Percentiles rank a stretch among this genome's conserved stretches.
Evolutionary conservation across 352 stramenopile species (phyloP).

Genomic region (Achlya hypogyna): DNA sequence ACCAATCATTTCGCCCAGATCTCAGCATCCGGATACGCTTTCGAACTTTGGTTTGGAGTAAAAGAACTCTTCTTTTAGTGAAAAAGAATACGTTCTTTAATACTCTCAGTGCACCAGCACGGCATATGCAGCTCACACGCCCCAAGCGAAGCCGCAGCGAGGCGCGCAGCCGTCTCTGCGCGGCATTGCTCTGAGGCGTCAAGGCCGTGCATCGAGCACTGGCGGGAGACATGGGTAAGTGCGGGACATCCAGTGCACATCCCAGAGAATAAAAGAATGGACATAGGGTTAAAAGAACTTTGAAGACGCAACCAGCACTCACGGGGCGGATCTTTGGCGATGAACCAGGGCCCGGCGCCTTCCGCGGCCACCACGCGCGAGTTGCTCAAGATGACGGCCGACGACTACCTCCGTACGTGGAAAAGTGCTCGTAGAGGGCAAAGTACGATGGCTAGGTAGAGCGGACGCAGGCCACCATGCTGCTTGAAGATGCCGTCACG

Average conservation of each 20-base stretch:
- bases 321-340: not conserved
- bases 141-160: no score
- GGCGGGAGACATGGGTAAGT: no score
- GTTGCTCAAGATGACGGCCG: not conserved
- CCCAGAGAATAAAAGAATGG: no score
- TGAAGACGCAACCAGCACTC: not conserved
- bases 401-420: conserved; percentile 4
- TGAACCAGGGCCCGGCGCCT: not conserved
- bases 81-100: no score
- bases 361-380: not conserved
- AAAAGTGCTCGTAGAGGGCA: no score
- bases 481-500: conserved; percentile 7
- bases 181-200: no score
- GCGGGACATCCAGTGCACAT: no score
- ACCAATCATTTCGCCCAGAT: not conserved
- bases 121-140: no score
- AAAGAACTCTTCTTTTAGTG: not conserved
- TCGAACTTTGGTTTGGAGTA: no score
- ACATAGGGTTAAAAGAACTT: conserved; percentile 3
- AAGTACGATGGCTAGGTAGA: not conserved
- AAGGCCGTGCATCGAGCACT: no score
- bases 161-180: no score
- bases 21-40: not conserved
- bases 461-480: not conserved
- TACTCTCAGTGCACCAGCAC: no score